phyloP scores from a whole-genome alignment of 495 filamentous ascomycete genomes.

The Xylaria castorea region DNA sequence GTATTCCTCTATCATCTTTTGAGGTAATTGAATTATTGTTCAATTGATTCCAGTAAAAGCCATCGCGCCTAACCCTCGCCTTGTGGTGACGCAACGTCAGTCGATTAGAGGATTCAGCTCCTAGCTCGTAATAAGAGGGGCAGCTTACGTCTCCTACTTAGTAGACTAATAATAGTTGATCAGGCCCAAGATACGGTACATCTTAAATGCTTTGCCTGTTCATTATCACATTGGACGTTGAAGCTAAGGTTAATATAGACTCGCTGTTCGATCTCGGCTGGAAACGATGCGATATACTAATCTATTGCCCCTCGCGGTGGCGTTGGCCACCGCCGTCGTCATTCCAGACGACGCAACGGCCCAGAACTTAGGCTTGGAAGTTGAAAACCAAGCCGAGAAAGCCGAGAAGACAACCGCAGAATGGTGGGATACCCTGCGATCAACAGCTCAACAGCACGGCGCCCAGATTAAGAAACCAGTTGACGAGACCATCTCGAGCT shows the following conservation, averaged over 20 bases:
- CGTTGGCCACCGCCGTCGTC: slow-evolving; percentile 63
- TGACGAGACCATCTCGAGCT: slow-evolving; percentile 31
- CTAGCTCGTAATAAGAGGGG: slow-evolving; percentile 17
- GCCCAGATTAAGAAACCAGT: slow-evolving; percentile 34
- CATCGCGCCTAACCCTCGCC: background rate
- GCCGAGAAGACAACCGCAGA: slow-evolving; percentile 33
- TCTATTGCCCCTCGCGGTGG: slow-evolving; percentile 60
- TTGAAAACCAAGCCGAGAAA: slow-evolving; percentile 34
- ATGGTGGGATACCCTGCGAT: slow-evolving; percentile 22
- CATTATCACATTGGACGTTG: background rate
- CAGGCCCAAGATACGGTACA: background rate
- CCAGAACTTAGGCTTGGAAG: slow-evolving; percentile 38
- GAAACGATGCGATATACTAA: slow-evolving; percentile 49
- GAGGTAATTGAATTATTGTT: background rate
- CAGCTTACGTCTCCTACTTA: background rate
- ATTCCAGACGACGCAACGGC: slow-evolving; percentile 61
- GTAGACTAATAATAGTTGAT: background rate
- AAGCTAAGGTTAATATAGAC: background rate
- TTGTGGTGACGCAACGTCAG: slow-evolving; percentile 21
- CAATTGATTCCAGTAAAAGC: background rate
- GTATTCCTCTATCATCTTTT: background rate
- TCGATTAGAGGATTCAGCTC: slow-evolving; percentile 14
- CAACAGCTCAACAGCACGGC: slow-evolving; percentile 38
- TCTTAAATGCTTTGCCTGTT: background rate
- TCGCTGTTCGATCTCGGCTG: background rate